Base-by-base conservation (phyloP, 2,329 filamentous ascomycete genomes). In the Calycina marina region DNA sequence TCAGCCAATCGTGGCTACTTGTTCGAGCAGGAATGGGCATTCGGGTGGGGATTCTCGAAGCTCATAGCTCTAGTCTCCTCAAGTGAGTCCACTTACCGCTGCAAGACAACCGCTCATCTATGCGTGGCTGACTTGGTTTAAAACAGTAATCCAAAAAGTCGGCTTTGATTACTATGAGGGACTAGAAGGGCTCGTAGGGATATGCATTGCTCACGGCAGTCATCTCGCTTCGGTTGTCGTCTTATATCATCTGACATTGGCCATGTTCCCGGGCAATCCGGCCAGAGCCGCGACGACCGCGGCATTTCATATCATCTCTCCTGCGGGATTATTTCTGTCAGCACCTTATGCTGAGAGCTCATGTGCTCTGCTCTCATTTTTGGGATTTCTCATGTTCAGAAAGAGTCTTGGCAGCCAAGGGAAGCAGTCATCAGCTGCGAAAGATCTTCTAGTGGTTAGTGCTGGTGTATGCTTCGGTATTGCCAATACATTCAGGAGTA, bases 1-100 rank as follows among this genome's bases (percentile, higher is more conserved):
- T 53, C 62, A 27, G 69, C 79, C 4, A 62, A 62, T 25, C 61
- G 68, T 8, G 79, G 77, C 18, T 75, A 83, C 44, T 34, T 75
- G 8, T 79, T 72, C 51, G 83, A 92, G 57, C 83, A 90, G 56
- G 79, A 88, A 55, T 90, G 81, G 81, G 83, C 82, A 0, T 90
- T 86, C 57, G 77, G 76, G 22, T 67, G 63, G 59, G 57, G 59
- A 6, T 64, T 63, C 36, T 59, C 62, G 8, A 50, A 50, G 32
- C 32, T 62, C 4, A 55, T 67, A 15, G 46, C 54, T 3, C 32
- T 46, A 6, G 40, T 38, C 29, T 42, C 45, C 13, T 27, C 37
- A 16, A 40, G 50, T 52, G 30, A 40, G 40, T 25, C 18, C 6
- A n/a, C n/a, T n/a, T n/a, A n/a, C n/a, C n/a, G n/a, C n/a, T n/a